Percentiles rank a stretch among this genome's conserved stretches.
phyloP scores from a whole-genome alignment of 306 rosid genomes.

The Medicago lupulina region DNA sequence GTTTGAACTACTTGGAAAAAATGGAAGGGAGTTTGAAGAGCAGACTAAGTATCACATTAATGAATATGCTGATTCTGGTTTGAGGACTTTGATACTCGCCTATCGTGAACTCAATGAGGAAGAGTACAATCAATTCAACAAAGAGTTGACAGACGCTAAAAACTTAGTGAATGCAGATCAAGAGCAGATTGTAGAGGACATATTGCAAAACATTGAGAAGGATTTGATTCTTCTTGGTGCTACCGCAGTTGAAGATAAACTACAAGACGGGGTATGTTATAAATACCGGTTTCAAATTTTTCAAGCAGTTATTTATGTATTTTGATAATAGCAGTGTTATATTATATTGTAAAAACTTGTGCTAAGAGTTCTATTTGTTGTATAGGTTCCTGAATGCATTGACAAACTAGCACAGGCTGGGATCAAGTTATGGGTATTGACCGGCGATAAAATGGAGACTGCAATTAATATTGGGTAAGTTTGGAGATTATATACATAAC shows the following conservation, averaged over 20 bases:
- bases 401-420: conserved; percentile 99
- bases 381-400: conserved; percentile 96
- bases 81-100: conserved; percentile 92
- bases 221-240: conserved; percentile 97
- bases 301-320: neutral
- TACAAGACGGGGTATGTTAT: conserved; percentile 87
- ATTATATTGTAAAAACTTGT: conserved; percentile 12
- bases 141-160: conserved; percentile 75
- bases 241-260: conserved; percentile 99
- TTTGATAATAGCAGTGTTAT: conserved; percentile 9
- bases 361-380: conserved; percentile 9
- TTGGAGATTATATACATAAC: conserved; percentile 10
- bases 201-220: conserved; percentile 75
- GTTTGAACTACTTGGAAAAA: conserved; percentile 84
- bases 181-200: conserved; percentile 73
- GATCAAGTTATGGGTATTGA: conserved; percentile 97
- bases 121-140: conserved; percentile 66
- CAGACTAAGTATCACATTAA: conserved; percentile 71
- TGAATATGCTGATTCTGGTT: conserved; percentile 96
- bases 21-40: conserved; percentile 84
- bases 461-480: conserved; percentile 94
- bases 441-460: conserved; percentile 99
- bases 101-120: conserved; percentile 78
- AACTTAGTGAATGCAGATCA: conserved; percentile 77
- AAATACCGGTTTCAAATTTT: neutral